These are phyloP conservation scores for Mycosphaerella sp. DNA, from an alignment of 2,329 filamentous ascomycete genomes.

Conservation along the genomic window DNA sequence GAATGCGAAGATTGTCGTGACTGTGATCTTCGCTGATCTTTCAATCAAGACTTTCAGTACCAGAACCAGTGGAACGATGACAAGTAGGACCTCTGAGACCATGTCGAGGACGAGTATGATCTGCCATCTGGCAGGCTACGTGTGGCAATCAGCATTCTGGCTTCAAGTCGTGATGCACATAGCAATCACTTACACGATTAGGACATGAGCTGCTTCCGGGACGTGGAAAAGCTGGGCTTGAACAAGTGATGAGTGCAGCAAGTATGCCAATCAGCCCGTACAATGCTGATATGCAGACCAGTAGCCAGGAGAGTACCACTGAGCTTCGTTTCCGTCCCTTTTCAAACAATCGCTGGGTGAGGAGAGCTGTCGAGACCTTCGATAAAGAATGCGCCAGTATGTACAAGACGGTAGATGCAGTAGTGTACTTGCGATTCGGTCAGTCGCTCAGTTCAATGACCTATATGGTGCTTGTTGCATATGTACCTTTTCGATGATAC, in stretches of 20 bases:
- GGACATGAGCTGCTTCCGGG: slow-evolving; percentile 4
- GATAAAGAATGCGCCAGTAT: slow-evolving; percentile 16
- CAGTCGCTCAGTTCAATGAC: background rate
- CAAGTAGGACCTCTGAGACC: slow-evolving; percentile 14
- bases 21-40: slow-evolving; percentile 16
- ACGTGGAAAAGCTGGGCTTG: slow-evolving; percentile 3
- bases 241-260: slow-evolving; percentile 7
- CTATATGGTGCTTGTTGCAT: background rate
- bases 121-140: slow-evolving; percentile 17
- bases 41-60: slow-evolving; percentile 19
- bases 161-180: background rate
- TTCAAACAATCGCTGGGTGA: slow-evolving; percentile 19
- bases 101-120: slow-evolving; percentile 16
- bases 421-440: slow-evolving; percentile 8
- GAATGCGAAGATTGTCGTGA: slow-evolving; percentile 17
- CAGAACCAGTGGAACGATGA: slow-evolving; percentile 16
- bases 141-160: background rate
- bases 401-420: slow-evolving; percentile 15
- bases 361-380: slow-evolving; percentile 20
- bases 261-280: slow-evolving; percentile 15
- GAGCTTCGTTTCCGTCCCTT: slow-evolving; percentile 14
- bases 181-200: slow-evolving; percentile 7
- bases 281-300: slow-evolving; percentile 7
- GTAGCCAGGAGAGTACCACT: slow-evolving; percentile 10
- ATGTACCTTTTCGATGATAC: slow-evolving; percentile 9